Evolutionary conservation across 192 early-diverging fungal genomes (phyloP).

Genomic region (Oehlia diaphana): DNA sequence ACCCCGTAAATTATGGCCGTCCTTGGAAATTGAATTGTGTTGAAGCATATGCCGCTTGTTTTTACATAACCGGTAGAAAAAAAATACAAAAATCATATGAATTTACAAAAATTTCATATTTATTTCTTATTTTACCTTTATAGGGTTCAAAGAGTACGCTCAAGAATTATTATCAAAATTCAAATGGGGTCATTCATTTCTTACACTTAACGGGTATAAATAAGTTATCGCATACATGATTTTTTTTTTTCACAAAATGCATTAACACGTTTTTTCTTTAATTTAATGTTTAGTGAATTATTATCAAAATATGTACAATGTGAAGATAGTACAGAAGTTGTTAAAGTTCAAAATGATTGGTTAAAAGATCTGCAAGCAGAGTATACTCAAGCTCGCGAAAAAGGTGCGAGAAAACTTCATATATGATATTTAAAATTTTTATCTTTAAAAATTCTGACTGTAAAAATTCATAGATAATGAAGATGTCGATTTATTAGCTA

Average conservation of each 20-base stretch:
- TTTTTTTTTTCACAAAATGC: not conserved
- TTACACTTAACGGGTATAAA: conserved; percentile 77
- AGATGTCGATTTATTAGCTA: not conserved
- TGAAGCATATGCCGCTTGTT: conserved; percentile 93
- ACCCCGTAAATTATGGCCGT: conserved; percentile 97
- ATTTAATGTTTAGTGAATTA: conserved; percentile 53
- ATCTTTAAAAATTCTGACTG: not conserved
- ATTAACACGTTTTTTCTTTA: not conserved
- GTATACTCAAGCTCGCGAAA: conserved; percentile 49
- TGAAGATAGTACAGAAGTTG: conserved; percentile 70
- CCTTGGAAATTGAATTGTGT: conserved; percentile 97
- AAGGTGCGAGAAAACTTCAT: not conserved
- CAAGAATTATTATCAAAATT: conserved; percentile 82
- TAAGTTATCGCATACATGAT: not conserved
- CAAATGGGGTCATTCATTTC: conserved; percentile 95
- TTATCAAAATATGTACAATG: conserved; percentile 75
- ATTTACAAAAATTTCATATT: not conserved
- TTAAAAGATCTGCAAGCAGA: conserved; percentile 74
- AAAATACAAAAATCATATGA: not conserved
- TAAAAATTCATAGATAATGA: not conserved
- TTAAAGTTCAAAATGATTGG: conserved; percentile 79
- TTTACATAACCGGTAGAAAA: conserved; percentile 77
- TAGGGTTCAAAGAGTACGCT: conserved; percentile 58
- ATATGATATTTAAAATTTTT: not conserved
- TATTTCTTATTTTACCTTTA: conserved; percentile 5